Conservation (phyloP, 768 basidiomycete species). For the Botryobasidium botryosum region DNA sequence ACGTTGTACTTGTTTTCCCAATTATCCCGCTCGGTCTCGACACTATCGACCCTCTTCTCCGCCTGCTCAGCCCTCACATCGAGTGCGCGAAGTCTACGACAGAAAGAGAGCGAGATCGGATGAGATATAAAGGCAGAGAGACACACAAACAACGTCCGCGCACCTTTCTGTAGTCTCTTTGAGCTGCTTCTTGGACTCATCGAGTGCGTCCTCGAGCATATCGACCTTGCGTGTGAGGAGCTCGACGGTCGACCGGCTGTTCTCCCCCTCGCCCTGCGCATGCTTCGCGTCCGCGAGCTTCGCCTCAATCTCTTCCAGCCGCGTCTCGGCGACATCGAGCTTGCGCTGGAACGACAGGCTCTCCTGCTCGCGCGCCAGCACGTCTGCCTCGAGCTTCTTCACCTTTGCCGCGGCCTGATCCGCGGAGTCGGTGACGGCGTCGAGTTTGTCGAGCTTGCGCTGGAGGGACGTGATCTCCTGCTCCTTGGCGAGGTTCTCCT, state of each 20-base stretch:
- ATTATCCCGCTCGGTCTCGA: slow-evolving; percentile 77
- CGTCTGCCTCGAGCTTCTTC: slow-evolving; percentile 41
- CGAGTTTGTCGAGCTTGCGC: slow-evolving; percentile 38
- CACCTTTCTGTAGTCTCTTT: slow-evolving; percentile 30
- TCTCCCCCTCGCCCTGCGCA: too few relatives aligned
- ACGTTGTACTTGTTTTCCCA: slow-evolving; percentile 97
- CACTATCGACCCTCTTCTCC: slow-evolving; percentile 72
- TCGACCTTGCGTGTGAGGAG: too few relatives aligned
- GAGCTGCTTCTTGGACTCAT: slow-evolving; percentile 28
- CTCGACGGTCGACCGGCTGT: too few relatives aligned
- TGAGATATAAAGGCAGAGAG: not conserved
- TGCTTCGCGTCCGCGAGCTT: too few relatives aligned
- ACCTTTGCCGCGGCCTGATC: slow-evolving; percentile 56
- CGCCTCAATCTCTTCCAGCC: slow-evolving; percentile 88
- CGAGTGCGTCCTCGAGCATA: slow-evolving; percentile 26
- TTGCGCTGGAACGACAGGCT: slow-evolving; percentile 88
- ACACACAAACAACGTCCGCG: slow-evolving; percentile 13
- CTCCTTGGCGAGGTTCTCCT: slow-evolving; percentile 58
- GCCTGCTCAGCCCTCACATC: slow-evolving; percentile 99
- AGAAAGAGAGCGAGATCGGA: not conserved
- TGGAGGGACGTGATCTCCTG: slow-evolving; percentile 71
- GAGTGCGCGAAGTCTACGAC: slow-evolving; percentile 69
- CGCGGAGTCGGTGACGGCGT: too few relatives aligned
- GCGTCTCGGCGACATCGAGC: slow-evolving; percentile 89
- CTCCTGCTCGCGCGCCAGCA: slow-evolving; percentile 55